Evolutionary conservation across 2,329 filamentous ascomycete species (phyloP).

Genomic region (Paramyrothecium sp.): DNA sequence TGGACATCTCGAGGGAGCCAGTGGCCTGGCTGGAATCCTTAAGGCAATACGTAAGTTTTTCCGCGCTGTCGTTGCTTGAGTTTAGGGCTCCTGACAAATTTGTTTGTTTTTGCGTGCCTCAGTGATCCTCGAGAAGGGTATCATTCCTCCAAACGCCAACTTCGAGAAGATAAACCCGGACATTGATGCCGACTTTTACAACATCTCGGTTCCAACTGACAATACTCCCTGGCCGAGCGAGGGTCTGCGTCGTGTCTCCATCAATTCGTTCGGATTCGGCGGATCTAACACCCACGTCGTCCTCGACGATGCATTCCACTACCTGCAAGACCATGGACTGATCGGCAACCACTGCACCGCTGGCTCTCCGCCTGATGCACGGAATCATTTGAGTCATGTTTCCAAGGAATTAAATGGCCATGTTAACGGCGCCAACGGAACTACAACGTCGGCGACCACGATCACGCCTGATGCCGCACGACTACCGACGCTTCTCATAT

Average conservation of each 20-base stretch:
- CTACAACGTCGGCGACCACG: too few species aligned
- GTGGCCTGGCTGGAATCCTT: conserved; percentile 10
- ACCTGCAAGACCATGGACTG: background rate
- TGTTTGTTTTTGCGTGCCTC: too few species aligned
- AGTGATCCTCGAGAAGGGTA: conserved; percentile 9
- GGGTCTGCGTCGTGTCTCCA: conserved; percentile 11
- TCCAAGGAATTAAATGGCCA: background rate
- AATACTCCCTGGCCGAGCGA: background rate
- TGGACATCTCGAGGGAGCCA: conserved; percentile 17
- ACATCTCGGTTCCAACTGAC: background rate
- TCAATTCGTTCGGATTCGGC: conserved; percentile 48
- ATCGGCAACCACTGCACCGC: background rate
- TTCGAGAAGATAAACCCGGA: conserved; percentile 8
- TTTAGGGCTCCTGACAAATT: background rate
- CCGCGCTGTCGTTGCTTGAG: background rate
- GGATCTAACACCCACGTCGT: conserved; percentile 42
- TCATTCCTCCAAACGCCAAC: conserved; percentile 12
- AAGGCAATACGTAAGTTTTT: conserved; percentile 9
- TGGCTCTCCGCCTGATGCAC: background rate
- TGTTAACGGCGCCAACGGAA: background rate
- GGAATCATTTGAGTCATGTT: background rate
- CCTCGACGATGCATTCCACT: conserved; percentile 20
- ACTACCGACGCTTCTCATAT: conserved; percentile 34
- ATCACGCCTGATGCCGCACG: too few species aligned
- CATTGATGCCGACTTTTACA: conserved; percentile 9